Evolutionary conservation across 208 protist species (phyloP).

Genomic region (Endotrypanum monterogeii): DNA sequence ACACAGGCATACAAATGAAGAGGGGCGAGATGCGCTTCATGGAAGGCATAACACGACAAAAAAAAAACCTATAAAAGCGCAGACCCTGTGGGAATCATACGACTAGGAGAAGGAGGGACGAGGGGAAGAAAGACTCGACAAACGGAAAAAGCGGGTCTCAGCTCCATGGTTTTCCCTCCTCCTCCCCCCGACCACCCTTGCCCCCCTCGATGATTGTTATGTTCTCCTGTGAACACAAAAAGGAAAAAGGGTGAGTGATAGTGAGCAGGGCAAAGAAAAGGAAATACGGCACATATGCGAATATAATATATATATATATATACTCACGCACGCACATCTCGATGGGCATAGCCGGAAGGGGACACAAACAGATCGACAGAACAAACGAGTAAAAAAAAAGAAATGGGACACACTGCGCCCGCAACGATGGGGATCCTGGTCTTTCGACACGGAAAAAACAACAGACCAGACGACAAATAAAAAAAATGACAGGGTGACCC

Average conservation of each 20-base stretch:
- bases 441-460: not conserved
- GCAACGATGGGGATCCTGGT: not conserved
- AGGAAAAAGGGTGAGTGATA: not conserved
- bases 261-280: not conserved
- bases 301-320: not conserved
- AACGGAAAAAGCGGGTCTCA: not conserved
- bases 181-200: not conserved
- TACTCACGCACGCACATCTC: not conserved
- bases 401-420: not conserved
- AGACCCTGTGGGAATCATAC: not conserved
- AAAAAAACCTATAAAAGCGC: not conserved
- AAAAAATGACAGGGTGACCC: no score
- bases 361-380: not conserved
- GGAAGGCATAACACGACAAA: not conserved
- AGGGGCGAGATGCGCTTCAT: not conserved
- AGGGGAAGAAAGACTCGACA: not conserved
- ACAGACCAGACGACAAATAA: no score
- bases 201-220: not conserved
- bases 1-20: not conserved
- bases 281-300: not conserved
- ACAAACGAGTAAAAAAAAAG: not conserved
- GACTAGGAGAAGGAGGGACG: not conserved
- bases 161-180: not conserved
- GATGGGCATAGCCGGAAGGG: not conserved
- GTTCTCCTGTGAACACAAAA: not conserved